Evolutionary conservation across 2,329 filamentous ascomycete genomes (phyloP), one percentile per base, ranked within the genome.

Genomic region (Calonectria pauciramosa): DNA sequence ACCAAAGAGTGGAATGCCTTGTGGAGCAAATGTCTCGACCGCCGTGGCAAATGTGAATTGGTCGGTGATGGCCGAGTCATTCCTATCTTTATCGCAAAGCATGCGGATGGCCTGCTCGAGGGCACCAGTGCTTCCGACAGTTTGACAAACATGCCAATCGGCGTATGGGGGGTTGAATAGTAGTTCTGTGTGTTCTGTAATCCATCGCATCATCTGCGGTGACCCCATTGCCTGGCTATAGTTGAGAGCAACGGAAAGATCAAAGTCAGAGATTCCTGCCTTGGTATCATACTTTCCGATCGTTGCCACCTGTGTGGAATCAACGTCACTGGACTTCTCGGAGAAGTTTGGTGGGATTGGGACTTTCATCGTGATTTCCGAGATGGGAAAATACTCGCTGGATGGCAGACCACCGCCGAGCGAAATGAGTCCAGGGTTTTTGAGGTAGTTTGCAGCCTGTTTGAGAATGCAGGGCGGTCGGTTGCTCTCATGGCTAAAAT

Each of bases 141-240:
- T 93, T 85, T 94, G 86, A 63, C 89, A 90, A 80, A 93, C 93
- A 78, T 90, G 88, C 94, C 94, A 95, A 82, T 95, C 93, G 44
- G 89, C 87, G 82, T 95, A 95, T 0, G 92, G 92, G 41, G 94
- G 94, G 76, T 91, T 89, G 83, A 94, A 93, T 14, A 95, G 90
- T 75, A 95, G 89, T 83, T 95, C 93, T 1, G 93, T 94, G 83
- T 95, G 94, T 85, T 95, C 94, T 0, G 93, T 94, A 41, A 95
- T 85, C 83, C 91, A 95, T 63, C 94, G 90, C 59, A 95, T 84
- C 74, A 95, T 84, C 81, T 94, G 94, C 3, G 93, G 91, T 32
- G 92, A 88, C 32, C 94, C 94, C 63, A 90, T 89, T 10, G 92
- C 91, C 82, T 94, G 92, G 20, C 92, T 92, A 82, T 95, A 95